Evolutionary conservation across 2,329 filamentous ascomycete genomes (phyloP), one percentile per base, ranked within the genome.

Genomic region (Acrodontium crateriforme): DNA sequence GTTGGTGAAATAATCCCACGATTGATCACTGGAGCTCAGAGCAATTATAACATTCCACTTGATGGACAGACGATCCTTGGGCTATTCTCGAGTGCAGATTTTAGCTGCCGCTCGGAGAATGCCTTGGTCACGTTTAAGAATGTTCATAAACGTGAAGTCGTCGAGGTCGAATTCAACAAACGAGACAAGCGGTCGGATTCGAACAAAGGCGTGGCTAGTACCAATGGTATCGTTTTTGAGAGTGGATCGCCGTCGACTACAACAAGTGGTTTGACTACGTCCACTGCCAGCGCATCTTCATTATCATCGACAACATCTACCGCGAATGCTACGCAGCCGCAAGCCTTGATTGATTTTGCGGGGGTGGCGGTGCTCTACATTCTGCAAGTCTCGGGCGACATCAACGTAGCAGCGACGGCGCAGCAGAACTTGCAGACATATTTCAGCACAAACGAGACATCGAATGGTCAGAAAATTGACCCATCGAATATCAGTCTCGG

Each of bases 31-130:
- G 64, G 67, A 24, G 71, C 78, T 0, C 55, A 71, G 34, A 47
- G 56, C 13, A 78, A 81, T 41, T 95, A 81, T 55, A 75, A 74
- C 3, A 69, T 98, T 24, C 70, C 80, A 0, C 67, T 98, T 1
- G 71, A 78, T 24, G 65, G 70, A 3, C 70, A 70, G 1, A 65
- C 65, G 6, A 69, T 95, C 28, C 58, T 93, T 30, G 72, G 75
- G 2, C 69, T 83, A 25, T 81, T 95, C 53, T 87, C 78, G 45
- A 58, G 66, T 5, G 70, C 69, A 17, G 78, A 78, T 38, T 61
- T 93, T 10, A 84, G 79, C 30, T 98, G 89, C 53, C 71, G 72
- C 6, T 72, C 76, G 0, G 78, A 94, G 51, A 95, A 95, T 45
- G 77, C 83, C 0, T 65, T 98, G 3, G 77, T 95, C 10, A 83